A percentile compares a stretch with the other conserved stretches of the same genome.
Conservation (phyloP, 306 rosid genomes). For the Cucurbita maxima region DNA sequence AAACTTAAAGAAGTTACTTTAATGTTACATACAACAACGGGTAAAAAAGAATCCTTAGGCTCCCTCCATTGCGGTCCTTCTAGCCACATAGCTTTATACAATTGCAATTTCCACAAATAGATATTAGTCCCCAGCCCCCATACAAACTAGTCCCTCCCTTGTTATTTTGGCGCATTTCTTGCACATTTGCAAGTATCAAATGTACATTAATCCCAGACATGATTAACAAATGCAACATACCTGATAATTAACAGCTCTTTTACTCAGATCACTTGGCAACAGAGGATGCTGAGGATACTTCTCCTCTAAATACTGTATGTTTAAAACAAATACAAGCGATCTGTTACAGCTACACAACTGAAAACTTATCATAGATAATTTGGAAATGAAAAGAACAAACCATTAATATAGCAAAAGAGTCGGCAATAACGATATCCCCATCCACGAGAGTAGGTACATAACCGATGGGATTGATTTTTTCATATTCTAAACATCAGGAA, state of each 20-base stretch:
- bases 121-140: neutral
- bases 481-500: conserved; percentile 29
- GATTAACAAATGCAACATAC: conserved; percentile 14
- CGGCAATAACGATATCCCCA: conserved; percentile 31
- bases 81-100: neutral
- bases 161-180: neutral
- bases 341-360: neutral
- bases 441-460: conserved; percentile 53
- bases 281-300: conserved; percentile 67
- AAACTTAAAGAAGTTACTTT: neutral
- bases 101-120: neutral
- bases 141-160: neutral
- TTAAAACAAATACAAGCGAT: neutral
- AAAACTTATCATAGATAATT: neutral
- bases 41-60: neutral
- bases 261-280: conserved; percentile 43
- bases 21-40: neutral
- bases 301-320: conserved; percentile 58
- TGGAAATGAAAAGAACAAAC: conserved; percentile 12
- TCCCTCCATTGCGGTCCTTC: too few relatives aligned
- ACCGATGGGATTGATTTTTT: conserved; percentile 50
- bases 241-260: conserved; percentile 63
- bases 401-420: conserved; percentile 63
- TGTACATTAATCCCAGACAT: neutral
- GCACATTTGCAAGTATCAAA: neutral